Percentiles rank a stretch among this genome's conserved stretches.
phyloP scores from a whole-genome alignment of 2,329 filamentous ascomycete species.

The Apiospora sp. region DNA sequence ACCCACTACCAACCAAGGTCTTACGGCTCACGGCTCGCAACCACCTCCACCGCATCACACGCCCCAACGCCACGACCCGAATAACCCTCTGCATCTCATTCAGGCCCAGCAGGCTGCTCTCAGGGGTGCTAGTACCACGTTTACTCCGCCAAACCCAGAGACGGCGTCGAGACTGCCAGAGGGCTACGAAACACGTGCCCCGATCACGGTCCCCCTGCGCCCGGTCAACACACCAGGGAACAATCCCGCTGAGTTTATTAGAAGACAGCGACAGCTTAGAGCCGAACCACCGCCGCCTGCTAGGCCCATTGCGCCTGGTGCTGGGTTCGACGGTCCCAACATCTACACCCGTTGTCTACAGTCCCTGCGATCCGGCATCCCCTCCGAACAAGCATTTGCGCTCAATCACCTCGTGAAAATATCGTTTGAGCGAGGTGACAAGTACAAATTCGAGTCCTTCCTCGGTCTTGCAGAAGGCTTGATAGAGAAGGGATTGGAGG shows the following conservation, averaged over 20 bases:
- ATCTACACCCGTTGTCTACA: slow-evolving; percentile 91
- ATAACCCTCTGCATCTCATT: slow-evolving; percentile 41
- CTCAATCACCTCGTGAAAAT: slow-evolving; percentile 95
- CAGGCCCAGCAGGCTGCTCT: slow-evolving; percentile 43
- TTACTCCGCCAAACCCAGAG: slow-evolving; percentile 63
- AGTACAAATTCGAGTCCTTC: slow-evolving; percentile 94
- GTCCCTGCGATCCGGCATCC: slow-evolving; percentile 80
- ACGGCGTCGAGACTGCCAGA: slow-evolving; percentile 67
- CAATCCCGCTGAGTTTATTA: slow-evolving; percentile 73
- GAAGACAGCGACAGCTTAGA: slow-evolving; percentile 57
- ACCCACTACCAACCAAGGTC: slow-evolving; percentile 36
- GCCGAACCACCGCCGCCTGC: slow-evolving; percentile 14
- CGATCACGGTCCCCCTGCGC: slow-evolving; percentile 71
- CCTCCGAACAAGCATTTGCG: slow-evolving; percentile 88
- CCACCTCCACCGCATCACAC: slow-evolving; percentile 38
- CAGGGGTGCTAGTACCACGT: slow-evolving; percentile 49
- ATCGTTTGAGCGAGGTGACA: slow-evolving; percentile 91
- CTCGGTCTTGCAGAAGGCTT: slow-evolving; percentile 87
- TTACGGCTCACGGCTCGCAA: slow-evolving; percentile 35
- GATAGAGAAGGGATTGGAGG: slow-evolving; percentile 82
- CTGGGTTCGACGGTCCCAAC: slow-evolving; percentile 78
- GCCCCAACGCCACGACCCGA: slow-evolving; percentile 39
- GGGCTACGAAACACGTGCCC: slow-evolving; percentile 72
- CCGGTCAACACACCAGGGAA: slow-evolving; percentile 79
- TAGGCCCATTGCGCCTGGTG: slow-evolving; percentile 46